Conservation (phyloP, 2,329 filamentous ascomycete genomes). For the Blastomyces percursus region DNA sequence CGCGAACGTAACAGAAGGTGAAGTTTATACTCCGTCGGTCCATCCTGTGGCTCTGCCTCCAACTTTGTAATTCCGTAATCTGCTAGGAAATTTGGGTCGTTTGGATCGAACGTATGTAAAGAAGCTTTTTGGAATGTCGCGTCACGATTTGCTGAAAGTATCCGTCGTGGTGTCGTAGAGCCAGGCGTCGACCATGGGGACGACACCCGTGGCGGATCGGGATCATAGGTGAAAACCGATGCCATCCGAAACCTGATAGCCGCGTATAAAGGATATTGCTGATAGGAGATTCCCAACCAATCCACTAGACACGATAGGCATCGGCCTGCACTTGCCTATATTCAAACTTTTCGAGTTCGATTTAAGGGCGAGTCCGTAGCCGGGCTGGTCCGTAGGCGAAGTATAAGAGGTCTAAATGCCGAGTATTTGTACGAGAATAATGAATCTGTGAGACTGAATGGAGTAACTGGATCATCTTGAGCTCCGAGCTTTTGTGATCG, state of each 20-base stretch:
- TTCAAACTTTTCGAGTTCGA: neutral
- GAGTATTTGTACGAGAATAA: conserved; percentile 11
- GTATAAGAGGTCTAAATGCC: conserved; percentile 5
- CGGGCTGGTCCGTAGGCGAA: neutral
- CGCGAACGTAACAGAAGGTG: conserved; percentile 75
- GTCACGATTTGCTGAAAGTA: conserved; percentile 18
- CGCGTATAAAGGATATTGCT: neutral
- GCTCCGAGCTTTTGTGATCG: neutral
- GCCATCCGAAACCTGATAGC: conserved; percentile 49
- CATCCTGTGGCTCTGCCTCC: conserved; percentile 83
- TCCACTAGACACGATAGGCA: neutral
- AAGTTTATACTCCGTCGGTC: conserved; percentile 92
- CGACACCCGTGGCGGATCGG: conserved; percentile 73
- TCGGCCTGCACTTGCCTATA: neutral
- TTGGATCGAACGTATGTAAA: conserved; percentile 31
- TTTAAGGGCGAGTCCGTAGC: neutral
- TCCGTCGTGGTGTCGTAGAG: conserved; percentile 30
- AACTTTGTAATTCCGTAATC: conserved; percentile 63
- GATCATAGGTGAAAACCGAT: conserved; percentile 91
- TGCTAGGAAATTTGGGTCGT: conserved; percentile 29
- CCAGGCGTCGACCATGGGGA: conserved; percentile 72
- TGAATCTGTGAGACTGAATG: conserved; percentile 9
- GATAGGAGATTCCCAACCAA: neutral
- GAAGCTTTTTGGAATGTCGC: conserved; percentile 21
- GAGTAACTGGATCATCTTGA: conserved; percentile 18